A percentile compares a stretch with the other conserved stretches of the same genome.
Evolutionary conservation across 2,329 filamentous ascomycete genomes (phyloP).

Genomic region (Penicillium sp.): DNA sequence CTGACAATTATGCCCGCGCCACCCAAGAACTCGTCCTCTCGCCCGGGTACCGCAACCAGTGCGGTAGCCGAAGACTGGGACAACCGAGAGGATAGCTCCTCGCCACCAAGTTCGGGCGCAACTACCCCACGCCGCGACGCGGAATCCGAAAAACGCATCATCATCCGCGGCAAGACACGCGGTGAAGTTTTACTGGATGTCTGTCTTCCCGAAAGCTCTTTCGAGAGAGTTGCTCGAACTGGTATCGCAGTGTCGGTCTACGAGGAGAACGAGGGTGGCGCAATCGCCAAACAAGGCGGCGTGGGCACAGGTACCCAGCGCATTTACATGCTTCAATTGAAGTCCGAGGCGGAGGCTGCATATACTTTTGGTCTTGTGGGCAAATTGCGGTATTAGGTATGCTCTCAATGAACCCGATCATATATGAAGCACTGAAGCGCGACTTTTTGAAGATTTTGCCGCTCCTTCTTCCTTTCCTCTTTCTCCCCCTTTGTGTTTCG

Average conservation of each 20-base stretch:
- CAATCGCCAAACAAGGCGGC: constrained; percentile 50
- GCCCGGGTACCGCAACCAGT: constrained; percentile 45
- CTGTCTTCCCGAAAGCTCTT: constrained; percentile 75
- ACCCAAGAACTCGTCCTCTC: constrained; percentile 23
- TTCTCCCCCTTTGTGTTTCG: too few relatives aligned
- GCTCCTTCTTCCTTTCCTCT: too few relatives aligned
- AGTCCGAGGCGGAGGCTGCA: constrained; percentile 48
- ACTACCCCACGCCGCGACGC: constrained; percentile 46
- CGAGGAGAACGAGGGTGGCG: constrained; percentile 64
- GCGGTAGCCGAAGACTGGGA: constrained; percentile 31
- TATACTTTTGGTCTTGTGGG: constrained; percentile 52
- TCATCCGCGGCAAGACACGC: constrained; percentile 65
- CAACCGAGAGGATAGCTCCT: constrained; percentile 19
- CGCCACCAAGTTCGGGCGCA: constrained; percentile 26
- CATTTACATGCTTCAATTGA: constrained; percentile 62
- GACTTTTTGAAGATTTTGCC: neutral
- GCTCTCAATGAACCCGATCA: constrained; percentile 1
- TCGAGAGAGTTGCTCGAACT: constrained; percentile 73
- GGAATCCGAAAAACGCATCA: constrained; percentile 75
- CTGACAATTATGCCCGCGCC: constrained; percentile 68
- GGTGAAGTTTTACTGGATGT: constrained; percentile 70
- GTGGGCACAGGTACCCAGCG: constrained; percentile 53
- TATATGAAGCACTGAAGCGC: neutral
- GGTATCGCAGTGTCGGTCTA: constrained; percentile 87
- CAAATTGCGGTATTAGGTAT: constrained; percentile 44